Evolutionary conservation across 352 stramenopile genomes (phyloP), one percentile per base, ranked within the genome.

Genomic region (Halophytophthora polymorphica): DNA sequence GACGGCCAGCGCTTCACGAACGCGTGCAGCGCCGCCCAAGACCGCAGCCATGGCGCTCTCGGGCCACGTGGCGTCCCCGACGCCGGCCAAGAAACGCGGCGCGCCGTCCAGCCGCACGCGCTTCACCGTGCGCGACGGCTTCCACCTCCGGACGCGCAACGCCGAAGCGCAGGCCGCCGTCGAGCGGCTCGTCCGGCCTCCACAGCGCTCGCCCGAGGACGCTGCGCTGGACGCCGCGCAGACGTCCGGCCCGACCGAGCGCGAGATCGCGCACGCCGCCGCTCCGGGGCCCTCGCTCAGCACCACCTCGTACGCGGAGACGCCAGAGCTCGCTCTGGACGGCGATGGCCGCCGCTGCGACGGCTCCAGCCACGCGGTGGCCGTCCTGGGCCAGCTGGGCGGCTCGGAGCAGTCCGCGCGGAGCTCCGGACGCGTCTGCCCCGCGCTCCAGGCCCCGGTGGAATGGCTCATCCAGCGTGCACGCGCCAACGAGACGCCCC

Each of bases 111-210:
- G 25, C 25, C 25, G 8, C 25, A 31, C 25, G 25, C 66, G 64
- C 21, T 88, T 88, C 45, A 74, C 73, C 0, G 66, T 88, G 12
- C 79, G 79, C 13, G 79, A 90, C 43, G 79, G 79, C 14, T 90
- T 90, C 53, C 79, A 90, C 57, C 45, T 90, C 8, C 84, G 79
- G 42, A 68, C 61, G 3, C 67, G 61, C 38, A 87, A 86, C 35
- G 66, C 80, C 35, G 77, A 86, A 41, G 53, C 56, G 22, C 52
- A 66, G 2, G 64, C 56, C 14, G 63, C 53, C 34, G 69, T 88
- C 18, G 73, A 84, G 42, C 54, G 73, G 21, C 58, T 68, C 15
- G 42, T 85, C 15, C 43, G 49, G 4, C 21, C 17, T 17, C 36
- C 41, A 0, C 43, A 31, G 34, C 23, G 58, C 45, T 29, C 57